These are phyloP conservation scores for Colletotrichum acutatum DNA, from an alignment of 2,329 filamentous ascomycete species.

Conservation along the genomic window DNA sequence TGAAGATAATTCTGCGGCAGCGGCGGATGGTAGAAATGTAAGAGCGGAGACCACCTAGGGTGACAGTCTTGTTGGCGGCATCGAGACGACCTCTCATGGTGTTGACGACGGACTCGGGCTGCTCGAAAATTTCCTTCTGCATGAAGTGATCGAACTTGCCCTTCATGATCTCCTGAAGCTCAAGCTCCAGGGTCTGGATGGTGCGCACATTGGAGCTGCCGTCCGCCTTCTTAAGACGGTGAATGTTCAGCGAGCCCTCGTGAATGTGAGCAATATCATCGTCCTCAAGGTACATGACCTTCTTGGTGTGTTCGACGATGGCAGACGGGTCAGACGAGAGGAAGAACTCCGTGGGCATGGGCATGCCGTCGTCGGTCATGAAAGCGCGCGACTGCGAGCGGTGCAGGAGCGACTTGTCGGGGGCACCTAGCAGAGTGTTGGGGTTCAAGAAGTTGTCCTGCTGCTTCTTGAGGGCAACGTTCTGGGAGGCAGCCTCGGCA, in stretches of 20 bases:
- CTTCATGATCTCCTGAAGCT: constrained; percentile 99
- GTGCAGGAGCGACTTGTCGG: constrained; percentile 98
- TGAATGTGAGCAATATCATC: constrained; percentile 99
- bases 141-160: constrained; percentile 99
- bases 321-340: constrained; percentile 98
- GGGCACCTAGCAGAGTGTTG: constrained; percentile 80
- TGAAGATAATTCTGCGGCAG: constrained; percentile 98
- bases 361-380: constrained; percentile 97
- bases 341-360: constrained; percentile 99
- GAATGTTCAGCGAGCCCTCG: constrained; percentile 98
- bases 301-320: constrained; percentile 99
- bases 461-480: constrained; percentile 94
- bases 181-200: constrained; percentile 98
- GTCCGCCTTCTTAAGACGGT: constrained; percentile 96
- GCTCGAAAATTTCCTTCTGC: constrained; percentile 99
- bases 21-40: constrained; percentile 97
- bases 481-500: constrained; percentile 95
- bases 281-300: constrained; percentile 99
- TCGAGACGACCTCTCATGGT: constrained; percentile 99
- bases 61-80: constrained; percentile 91
- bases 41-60: constrained; percentile 92
- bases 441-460: constrained; percentile 75
- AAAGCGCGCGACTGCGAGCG: constrained; percentile 98
- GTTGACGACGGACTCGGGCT: constrained; percentile 99
- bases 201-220: constrained; percentile 96